Percentiles rank a stretch among this genome's conserved stretches.
phyloP scores from a whole-genome alignment of 1,284 basidiomycete species.

The Ustilago tritici region DNA sequence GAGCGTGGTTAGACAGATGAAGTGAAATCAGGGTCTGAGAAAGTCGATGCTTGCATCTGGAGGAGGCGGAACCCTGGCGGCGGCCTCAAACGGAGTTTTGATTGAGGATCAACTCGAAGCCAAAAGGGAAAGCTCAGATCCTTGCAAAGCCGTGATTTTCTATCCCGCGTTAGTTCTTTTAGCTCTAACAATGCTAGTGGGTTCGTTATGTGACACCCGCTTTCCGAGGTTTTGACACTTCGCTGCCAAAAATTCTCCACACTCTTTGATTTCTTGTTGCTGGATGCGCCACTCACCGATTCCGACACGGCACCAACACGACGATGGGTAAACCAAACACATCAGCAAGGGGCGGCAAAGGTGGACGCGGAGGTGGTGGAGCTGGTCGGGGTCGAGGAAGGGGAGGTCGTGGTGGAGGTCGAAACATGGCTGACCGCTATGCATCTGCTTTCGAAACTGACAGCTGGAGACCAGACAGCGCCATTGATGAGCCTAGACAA shows the following conservation, averaged over 20 bases:
- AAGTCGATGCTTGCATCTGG: neutral
- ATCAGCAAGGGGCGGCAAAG: slow-evolving; percentile 38
- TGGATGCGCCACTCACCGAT: neutral
- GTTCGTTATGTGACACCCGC: neutral
- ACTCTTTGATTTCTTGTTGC: slow-evolving; percentile 19
- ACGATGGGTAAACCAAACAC: slow-evolving; percentile 34
- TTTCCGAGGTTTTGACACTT: slow-evolving; percentile 7
- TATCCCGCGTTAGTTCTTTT: neutral
- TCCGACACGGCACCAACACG: neutral
- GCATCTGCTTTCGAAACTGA: slow-evolving; percentile 41
- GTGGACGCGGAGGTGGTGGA: slow-evolving; percentile 32
- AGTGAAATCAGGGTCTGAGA: slow-evolving; percentile 3
- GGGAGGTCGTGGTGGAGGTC: slow-evolving; percentile 41
- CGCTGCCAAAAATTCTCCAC: slow-evolving; percentile 23
- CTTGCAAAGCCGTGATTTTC: slow-evolving; percentile 29
- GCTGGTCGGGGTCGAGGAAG: slow-evolving; percentile 38
- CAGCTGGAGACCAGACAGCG: slow-evolving; percentile 55
- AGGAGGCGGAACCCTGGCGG: slow-evolving; percentile 9
- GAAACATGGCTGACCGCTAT: slow-evolving; percentile 32
- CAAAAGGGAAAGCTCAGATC: slow-evolving; percentile 2
- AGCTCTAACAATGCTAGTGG: neutral
- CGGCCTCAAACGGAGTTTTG: slow-evolving; percentile 39
- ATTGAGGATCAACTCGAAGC: neutral
- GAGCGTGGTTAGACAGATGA: neutral
- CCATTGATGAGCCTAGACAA: slow-evolving; percentile 38